These are phyloP conservation scores for Zychaea mexicana DNA, from an alignment of 371 early-diverging fungal species.

Conservation along the genomic window DNA sequence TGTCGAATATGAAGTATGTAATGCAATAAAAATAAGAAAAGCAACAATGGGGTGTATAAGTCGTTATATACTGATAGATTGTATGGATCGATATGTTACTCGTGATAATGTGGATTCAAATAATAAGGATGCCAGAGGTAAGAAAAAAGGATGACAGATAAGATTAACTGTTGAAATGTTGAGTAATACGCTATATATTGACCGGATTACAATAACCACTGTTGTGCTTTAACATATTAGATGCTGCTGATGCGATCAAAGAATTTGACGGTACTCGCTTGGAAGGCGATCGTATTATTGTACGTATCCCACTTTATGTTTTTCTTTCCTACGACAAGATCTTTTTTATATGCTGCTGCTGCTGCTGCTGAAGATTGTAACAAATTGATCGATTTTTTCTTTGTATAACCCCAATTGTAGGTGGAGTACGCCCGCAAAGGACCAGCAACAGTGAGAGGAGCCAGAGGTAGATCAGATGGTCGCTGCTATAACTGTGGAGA, in stretches of 20 bases:
- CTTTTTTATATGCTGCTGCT: too few relatives aligned
- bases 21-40: neutral
- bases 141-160: too few relatives aligned
- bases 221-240: constrained; percentile 29
- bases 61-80: neutral
- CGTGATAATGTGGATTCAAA: too few relatives aligned
- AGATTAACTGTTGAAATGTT: too few relatives aligned
- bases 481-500: constrained; percentile 51
- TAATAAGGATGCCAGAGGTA: neutral
- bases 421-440: constrained; percentile 20
- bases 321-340: neutral
- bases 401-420: too few relatives aligned
- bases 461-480: constrained; percentile 6
- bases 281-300: constrained; percentile 38
- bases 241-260: constrained; percentile 78
- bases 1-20: constrained; percentile 18
- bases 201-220: neutral
- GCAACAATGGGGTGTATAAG: neutral
- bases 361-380: too few relatives aligned
- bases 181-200: neutral
- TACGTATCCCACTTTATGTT: constrained; percentile 13
- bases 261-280: constrained; percentile 66
- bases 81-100: too few relatives aligned
- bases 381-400: too few relatives aligned
- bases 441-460: neutral